Percentiles rank a stretch among this genome's conserved stretches.
phyloP scores from a whole-genome alignment of 208 protist genomes.

The Leishmania tropica region DNA sequence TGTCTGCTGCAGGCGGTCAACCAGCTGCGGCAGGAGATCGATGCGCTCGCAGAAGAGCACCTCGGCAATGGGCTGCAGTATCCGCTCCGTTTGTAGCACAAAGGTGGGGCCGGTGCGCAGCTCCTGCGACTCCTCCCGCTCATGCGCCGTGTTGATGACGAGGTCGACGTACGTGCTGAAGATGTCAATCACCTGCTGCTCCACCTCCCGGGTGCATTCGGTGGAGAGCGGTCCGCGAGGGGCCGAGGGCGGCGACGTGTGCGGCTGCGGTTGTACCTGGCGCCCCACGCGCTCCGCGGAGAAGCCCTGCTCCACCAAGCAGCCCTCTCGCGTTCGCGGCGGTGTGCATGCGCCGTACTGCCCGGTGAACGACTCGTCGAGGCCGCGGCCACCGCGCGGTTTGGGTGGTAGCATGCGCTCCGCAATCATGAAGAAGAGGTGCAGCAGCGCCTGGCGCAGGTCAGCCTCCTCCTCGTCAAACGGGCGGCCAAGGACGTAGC shows the following conservation, averaged over 20 bases:
- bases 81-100: slow-evolving; percentile 82
- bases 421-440: slow-evolving; percentile 74
- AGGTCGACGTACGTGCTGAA: slow-evolving; percentile 71
- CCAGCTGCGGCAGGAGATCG: slow-evolving; percentile 53
- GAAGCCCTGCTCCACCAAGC: background rate
- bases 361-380: slow-evolving; percentile 19
- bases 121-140: slow-evolving; percentile 74
- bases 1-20: slow-evolving; percentile 45
- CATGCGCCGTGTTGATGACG: slow-evolving; percentile 71
- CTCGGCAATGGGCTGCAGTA: slow-evolving; percentile 74
- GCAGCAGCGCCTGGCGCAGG: slow-evolving; percentile 72
- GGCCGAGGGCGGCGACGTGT: background rate
- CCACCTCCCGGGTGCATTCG: slow-evolving; percentile 30
- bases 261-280: background rate
- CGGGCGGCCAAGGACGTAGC: slow-evolving; percentile 45
- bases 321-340: slow-evolving; percentile 9
- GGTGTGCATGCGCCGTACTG: slow-evolving; percentile 30
- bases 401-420: slow-evolving; percentile 57
- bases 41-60: slow-evolving; percentile 80
- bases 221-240: slow-evolving; percentile 29
- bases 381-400: slow-evolving; percentile 8
- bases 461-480: slow-evolving; percentile 74
- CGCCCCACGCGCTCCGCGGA: background rate
- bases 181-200: slow-evolving; percentile 33
- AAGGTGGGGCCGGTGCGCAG: slow-evolving; percentile 59